Conservation (phyloP, 495 filamentous ascomycete genomes). For the Lasiosphaeria ovina region DNA sequence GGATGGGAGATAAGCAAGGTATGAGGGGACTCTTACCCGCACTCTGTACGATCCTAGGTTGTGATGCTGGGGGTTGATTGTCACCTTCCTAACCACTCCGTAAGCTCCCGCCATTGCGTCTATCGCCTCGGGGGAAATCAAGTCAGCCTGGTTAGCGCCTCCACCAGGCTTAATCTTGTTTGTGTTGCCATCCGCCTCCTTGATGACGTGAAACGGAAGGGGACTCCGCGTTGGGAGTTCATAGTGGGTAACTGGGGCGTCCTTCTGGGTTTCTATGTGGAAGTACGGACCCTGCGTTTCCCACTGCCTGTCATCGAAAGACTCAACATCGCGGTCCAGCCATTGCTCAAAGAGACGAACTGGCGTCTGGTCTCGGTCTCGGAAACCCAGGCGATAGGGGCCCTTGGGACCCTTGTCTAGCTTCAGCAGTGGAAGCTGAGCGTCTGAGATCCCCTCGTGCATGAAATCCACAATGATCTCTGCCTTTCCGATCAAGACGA, state of each 20-base stretch:
- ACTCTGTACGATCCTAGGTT: background rate
- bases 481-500: slow-evolving; percentile 4
- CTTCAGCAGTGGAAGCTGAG: background rate
- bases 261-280: background rate
- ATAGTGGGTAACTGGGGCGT: background rate
- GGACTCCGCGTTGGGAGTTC: background rate
- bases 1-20: background rate
- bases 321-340: background rate
- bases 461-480: background rate
- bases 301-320: background rate
- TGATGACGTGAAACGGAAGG: background rate
- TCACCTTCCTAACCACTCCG: background rate
- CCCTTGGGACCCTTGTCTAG: background rate
- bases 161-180: background rate
- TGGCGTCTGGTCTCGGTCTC: background rate
- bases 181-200: background rate
- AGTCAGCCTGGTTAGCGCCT: background rate
- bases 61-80: background rate
- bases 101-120: background rate
- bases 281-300: background rate
- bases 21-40: background rate
- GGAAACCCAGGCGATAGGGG: background rate
- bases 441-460: background rate
- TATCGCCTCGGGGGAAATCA: background rate
- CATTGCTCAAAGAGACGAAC: background rate